Conservation (phyloP, 1,284 basidiomycete genomes). For the Rhizopogon parksii region DNA sequence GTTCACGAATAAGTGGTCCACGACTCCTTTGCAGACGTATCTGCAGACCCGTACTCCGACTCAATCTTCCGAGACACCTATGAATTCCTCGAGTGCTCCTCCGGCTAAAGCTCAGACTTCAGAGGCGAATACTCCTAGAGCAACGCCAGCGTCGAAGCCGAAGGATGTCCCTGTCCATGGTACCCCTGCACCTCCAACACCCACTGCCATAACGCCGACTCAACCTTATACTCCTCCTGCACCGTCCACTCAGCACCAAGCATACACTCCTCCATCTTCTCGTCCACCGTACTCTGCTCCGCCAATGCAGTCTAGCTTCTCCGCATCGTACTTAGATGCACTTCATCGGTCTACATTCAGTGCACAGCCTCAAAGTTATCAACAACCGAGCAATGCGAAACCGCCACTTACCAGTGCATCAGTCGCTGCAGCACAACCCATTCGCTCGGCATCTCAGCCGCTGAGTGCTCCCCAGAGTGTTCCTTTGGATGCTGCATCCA, state of each 20-base stretch:
- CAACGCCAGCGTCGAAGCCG: constrained; percentile 19
- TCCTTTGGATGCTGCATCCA: background rate
- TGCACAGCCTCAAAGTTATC: constrained; percentile 1
- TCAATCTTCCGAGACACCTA: background rate
- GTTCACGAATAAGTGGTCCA: constrained; percentile 10
- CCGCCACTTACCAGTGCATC: background rate
- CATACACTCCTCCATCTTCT: constrained; percentile 7
- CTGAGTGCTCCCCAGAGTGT: background rate
- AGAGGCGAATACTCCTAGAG: constrained; percentile 12
- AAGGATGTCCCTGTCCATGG: constrained; percentile 17
- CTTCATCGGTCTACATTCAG: constrained; percentile 5
- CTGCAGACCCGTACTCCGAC: background rate
- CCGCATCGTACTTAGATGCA: constrained; percentile 5
- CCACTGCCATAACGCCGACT: background rate
- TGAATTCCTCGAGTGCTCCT: background rate
- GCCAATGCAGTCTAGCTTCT: constrained; percentile 14
- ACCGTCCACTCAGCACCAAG: constrained; percentile 20
- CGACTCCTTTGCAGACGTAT: constrained; percentile 1
- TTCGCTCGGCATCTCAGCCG: background rate
- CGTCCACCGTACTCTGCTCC: constrained; percentile 21
- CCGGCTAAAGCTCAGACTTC: background rate
- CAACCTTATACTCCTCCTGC: constrained; percentile 2
- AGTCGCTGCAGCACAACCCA: constrained; percentile 1
- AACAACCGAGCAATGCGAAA: background rate
- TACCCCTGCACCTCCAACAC: constrained; percentile 5